Base-by-base conservation (phyloP, 1,284 basidiomycete genomes). In the Mycena sp. region DNA sequence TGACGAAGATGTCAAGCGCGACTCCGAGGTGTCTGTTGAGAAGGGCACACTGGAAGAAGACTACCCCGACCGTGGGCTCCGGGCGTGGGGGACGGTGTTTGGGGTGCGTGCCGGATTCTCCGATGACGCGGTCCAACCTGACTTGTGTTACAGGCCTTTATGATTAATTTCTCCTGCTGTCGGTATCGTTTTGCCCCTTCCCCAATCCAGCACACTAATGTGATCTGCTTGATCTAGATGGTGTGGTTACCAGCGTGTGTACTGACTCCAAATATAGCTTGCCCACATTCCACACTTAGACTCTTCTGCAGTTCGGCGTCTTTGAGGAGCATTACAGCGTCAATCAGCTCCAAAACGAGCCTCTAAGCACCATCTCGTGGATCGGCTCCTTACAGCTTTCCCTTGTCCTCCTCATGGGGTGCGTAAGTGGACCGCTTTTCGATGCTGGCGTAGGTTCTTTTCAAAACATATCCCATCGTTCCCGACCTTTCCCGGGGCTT, bases 331-430 rank as follows among this genome's bases (percentile, higher is more conserved):
- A 69, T 29, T 71, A 71, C 46, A 54, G 61, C 23, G 52, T 53
- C 5, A 63, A 71, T 41, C 68, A 67, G 43, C 63, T 71, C 14
- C 63, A 55, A 14, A 32, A 67, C 49, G 28, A 60, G 43, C 66
- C 69, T n/a, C 58, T 69, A 38, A 65, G 68, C 38, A 59, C 65
- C 37, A 71, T 71, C 5, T 67, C 69, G 30, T 71, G 69, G 69
- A 71, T 71, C 19, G 69, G 69, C 11, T 69, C 69, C 19, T 48
- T 71, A 0, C 69, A 71, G 37, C 66, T 71, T 6, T 69, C 52
- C 44, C 59, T 71, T 17, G 56, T 67, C 7, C 61, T 71, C 14
- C 64, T 69, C 4, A 58, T 61, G 21, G 69, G 69, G n/a, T 68
- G 65, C 38, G 23, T 71, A 16, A 69, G 67, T 11, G 69, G 68